A percentile compares a stretch with the other conserved stretches of the same genome.
These are phyloP conservation scores for Senna tora DNA, from an alignment of 306 rosid species.

Conservation along the genomic window DNA sequence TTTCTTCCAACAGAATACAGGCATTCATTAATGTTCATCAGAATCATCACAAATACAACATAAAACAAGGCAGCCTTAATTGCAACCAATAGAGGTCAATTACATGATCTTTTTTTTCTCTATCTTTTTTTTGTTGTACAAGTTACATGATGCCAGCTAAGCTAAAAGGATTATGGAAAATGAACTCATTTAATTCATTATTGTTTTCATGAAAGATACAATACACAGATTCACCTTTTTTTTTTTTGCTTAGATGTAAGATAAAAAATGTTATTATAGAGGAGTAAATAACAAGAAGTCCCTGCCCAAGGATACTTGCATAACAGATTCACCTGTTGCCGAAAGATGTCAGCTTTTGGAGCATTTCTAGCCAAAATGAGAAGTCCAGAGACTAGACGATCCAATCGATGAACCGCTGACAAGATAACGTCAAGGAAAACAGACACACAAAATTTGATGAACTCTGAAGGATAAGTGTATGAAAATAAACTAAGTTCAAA, in stretches of 20 bases:
- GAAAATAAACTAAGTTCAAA: constrained; percentile 24
- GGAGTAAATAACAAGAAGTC: constrained; percentile 24
- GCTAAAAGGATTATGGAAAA: background rate
- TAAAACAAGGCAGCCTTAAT: constrained; percentile 48
- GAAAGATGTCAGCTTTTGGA: constrained; percentile 75
- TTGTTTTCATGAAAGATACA: background rate
- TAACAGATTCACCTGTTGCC: constrained; percentile 70
- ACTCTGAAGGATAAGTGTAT: background rate
- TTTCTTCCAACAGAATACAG: background rate
- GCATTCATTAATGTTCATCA: constrained; percentile 2
- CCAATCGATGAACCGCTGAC: constrained; percentile 87
- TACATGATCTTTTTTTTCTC: constrained; percentile 6
- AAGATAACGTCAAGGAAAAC: constrained; percentile 61
- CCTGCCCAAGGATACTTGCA: constrained; percentile 5
- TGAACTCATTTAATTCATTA: background rate
- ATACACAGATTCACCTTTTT: background rate
- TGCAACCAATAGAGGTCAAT: constrained; percentile 37
- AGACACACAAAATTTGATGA: constrained; percentile 28
- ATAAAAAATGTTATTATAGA: background rate
- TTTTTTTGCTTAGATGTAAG: background rate
- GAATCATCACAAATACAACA: background rate
- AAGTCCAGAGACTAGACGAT: constrained; percentile 96
- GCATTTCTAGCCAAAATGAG: constrained; percentile 93
- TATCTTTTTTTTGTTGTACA: background rate
- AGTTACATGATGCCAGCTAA: background rate